Base-by-base conservation (phyloP, 305 asterid genomes). In the Caryopteris hybrid region DNA sequence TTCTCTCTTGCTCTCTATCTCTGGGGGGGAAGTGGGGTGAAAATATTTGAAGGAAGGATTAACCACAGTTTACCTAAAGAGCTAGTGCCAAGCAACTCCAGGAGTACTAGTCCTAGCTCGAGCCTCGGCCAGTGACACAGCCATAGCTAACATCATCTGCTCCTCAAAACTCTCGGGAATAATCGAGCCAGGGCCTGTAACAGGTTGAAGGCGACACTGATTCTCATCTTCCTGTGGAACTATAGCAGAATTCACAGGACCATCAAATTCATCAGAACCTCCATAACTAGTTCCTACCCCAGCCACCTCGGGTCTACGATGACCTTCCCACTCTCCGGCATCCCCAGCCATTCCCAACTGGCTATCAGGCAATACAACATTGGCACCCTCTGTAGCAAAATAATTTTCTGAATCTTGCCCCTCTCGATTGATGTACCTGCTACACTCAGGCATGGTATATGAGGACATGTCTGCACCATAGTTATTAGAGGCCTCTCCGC, bases 71-170 rank as follows among this genome's bases (percentile, higher is more conserved):
- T 42, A 69, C 66, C 34, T 18, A 34, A 18, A 27, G 36, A 46
- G 78, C 84, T 88, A 91, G 50, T 84, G 89, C 98, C 99, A 91
- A 38, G 92, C 86, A 66, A 89, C 86, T 34, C 91, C 95, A 0
- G 88, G 87, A 18, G 90, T 52, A 69, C 33, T 84, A 33, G 82
- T 74, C 75, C 90, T 81, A 10, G 83, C 79, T 36, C 85, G 85
- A 80, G 98, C 97, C 85, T 94, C 99, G 3, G 96, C 96, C 70
- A 94, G 79, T 14, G 99, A 94, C 67, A 94, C 95, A 59, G 98
- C 96, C 99, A 94, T 91, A 73, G 99, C 99, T 50, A 94, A 79
- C 99, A 94, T 91, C 95, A 94, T 86, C 80, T 94, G 99, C 84
- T 94, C 99, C 87, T 94, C 99, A 68, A 83, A 93, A 66, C 84